Percentiles rank a stretch among this genome's conserved stretches.
Evolutionary conservation across 108 stramenopile genomes (phyloP).

Genomic region (Nannochloropsis salina): DNA sequence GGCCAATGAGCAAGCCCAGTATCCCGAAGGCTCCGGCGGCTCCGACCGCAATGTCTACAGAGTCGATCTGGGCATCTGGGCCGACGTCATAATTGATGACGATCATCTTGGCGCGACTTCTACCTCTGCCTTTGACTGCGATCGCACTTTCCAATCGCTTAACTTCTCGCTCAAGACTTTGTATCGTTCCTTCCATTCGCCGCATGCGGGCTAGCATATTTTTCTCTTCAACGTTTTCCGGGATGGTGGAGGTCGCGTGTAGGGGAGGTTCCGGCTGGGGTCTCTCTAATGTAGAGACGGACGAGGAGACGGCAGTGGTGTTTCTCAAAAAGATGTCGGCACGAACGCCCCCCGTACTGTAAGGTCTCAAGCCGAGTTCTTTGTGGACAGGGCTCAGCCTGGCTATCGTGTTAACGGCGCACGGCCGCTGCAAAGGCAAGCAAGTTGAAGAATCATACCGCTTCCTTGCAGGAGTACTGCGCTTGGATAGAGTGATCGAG

Average conservation of each 20-base stretch:
- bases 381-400: no score
- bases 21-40: not conserved
- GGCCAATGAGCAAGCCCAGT: not conserved
- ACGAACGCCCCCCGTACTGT: conserved; percentile 1
- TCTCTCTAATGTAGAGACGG: not conserved
- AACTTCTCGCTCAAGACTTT: not conserved
- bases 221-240: not conserved
- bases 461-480: no score
- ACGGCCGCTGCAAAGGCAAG: no score
- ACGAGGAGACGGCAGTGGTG: not conserved
- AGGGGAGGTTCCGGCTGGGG: not conserved
- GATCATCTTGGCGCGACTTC: not conserved
- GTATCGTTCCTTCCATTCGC: not conserved
- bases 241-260: not conserved
- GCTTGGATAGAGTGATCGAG: no score
- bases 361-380: not conserved
- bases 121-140: not conserved
- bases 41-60: not conserved
- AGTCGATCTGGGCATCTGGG: not conserved
- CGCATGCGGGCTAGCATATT: not conserved
- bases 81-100: not conserved
- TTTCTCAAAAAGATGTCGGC: conserved; percentile 17
- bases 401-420: no score
- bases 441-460: no score
- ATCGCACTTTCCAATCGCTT: not conserved